phyloP scores from a whole-genome alignment of 139 green algal genomes.

The Chlamydomonas asymmetrica region DNA sequence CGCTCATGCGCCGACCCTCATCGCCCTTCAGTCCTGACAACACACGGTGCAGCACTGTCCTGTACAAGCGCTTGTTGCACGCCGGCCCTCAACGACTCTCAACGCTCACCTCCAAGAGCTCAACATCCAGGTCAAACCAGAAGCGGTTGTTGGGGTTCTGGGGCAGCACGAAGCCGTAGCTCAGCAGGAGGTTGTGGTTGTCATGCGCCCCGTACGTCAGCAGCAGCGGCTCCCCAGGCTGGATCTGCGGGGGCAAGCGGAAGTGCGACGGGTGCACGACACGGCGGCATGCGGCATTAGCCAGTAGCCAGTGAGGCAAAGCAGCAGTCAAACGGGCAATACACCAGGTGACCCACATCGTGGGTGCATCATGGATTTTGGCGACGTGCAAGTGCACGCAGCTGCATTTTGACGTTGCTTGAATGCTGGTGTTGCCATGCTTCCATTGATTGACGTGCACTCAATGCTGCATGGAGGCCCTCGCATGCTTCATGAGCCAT shows the following conservation, averaged over 20 bases:
- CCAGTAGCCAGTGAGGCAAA: not conserved
- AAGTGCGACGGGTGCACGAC: not conserved
- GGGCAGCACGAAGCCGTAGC: conserved; percentile 54
- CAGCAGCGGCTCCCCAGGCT: conserved; percentile 29
- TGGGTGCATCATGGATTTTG: not conserved
- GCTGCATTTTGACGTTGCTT: no score
- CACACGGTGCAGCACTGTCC: no score
- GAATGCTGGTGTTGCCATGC: no score
- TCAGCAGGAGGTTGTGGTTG: conserved; percentile 57
- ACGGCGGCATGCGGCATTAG: not conserved
- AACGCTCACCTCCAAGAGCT: conserved; percentile 35
- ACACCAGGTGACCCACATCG: not conserved
- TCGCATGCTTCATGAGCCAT: no score
- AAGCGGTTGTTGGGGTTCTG: conserved; percentile 45
- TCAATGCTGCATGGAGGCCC: no score
- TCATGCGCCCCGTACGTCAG: conserved; percentile 51
- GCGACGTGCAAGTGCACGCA: no score
- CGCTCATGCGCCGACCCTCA: no score
- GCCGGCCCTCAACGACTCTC: no score
- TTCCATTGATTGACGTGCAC: no score
- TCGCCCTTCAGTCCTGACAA: no score
- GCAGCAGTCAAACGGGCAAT: not conserved
- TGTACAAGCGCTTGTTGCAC: no score
- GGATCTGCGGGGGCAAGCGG: conserved; percentile 17
- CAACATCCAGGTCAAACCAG: conserved; percentile 28